A percentile compares a stretch with the other conserved stretches of the same genome.
These are phyloP conservation scores for Geotrichum armillariae DNA, from an alignment of 1,139 yeast species.

Conservation along the genomic window DNA sequence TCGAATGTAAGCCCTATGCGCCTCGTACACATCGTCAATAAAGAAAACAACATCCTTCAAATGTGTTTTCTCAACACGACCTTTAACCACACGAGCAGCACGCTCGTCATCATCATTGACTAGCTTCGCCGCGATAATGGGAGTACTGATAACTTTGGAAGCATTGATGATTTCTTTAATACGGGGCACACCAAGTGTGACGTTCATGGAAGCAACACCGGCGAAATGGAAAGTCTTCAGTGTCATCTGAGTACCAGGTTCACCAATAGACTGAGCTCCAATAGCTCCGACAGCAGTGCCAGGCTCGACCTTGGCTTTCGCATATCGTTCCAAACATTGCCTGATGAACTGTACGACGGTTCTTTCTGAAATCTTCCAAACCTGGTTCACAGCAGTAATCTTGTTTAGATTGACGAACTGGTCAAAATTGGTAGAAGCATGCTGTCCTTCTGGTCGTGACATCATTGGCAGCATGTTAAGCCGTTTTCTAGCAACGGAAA, in stretches of 20 bases:
- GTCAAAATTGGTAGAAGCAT: slow-evolving; percentile 49
- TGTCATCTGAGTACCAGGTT: slow-evolving; percentile 99
- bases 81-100: slow-evolving; percentile 98
- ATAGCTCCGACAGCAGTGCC: slow-evolving; percentile 99
- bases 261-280: slow-evolving; percentile 99
- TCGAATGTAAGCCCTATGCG: slow-evolving; percentile 73
- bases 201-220: slow-evolving; percentile 99
- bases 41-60: slow-evolving; percentile 83
- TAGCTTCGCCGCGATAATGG: slow-evolving; percentile 90
- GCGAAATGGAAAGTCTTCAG: slow-evolving; percentile 99
- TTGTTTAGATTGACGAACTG: slow-evolving; percentile 39
- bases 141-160: slow-evolving; percentile 91
- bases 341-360: slow-evolving; percentile 69
- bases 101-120: slow-evolving; percentile 94
- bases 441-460: slow-evolving; percentile 47
- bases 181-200: slow-evolving; percentile 98
- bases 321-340: slow-evolving; percentile 79
- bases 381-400: slow-evolving; percentile 63
- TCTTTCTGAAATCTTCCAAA: slow-evolving; percentile 64
- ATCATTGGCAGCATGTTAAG: slow-evolving; percentile 50
- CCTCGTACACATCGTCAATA: slow-evolving; percentile 91
- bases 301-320: slow-evolving; percentile 92
- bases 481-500: slow-evolving; percentile 59
- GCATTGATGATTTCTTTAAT: slow-evolving; percentile 98
- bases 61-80: slow-evolving; percentile 91